A percentile compares a stretch with the other conserved stretches of the same genome.
Evolutionary conservation across 164 flowering plant species (phyloP).

Genomic region (Vitis amurensis): DNA sequence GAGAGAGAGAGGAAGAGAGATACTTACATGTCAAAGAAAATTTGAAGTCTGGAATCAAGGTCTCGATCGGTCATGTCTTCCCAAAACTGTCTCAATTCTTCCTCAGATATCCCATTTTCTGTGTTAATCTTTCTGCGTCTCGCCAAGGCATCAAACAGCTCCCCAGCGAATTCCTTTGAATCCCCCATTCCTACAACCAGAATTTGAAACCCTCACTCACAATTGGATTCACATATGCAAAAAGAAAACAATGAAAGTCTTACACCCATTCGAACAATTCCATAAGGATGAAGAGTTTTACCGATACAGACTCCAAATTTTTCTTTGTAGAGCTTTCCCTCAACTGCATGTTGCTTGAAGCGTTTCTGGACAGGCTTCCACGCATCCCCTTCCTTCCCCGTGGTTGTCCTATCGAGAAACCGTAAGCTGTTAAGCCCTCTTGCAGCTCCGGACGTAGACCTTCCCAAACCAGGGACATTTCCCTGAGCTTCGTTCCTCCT

Average conservation of each 20-base stretch:
- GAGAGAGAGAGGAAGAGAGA: background rate
- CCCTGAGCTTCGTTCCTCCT: constrained; percentile 18
- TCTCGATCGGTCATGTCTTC: constrained; percentile 68
- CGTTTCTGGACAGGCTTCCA: constrained; percentile 78
- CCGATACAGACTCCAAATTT: constrained; percentile 85
- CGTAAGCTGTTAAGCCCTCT: constrained; percentile 65
- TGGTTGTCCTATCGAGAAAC: constrained; percentile 61
- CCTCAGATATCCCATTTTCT: constrained; percentile 48
- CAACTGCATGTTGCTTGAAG: constrained; percentile 49
- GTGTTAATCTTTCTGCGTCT: constrained; percentile 51
- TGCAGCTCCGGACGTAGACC: constrained; percentile 43
- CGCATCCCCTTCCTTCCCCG: constrained; percentile 72
- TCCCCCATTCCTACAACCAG: constrained; percentile 72
- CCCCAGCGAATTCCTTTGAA: constrained; percentile 75
- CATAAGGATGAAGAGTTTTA: constrained; percentile 11
- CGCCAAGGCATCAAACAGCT: constrained; percentile 69
- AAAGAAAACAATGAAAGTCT: too few species aligned
- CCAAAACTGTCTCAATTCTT: constrained; percentile 69
- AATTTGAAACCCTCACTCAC: background rate
- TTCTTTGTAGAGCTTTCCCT: constrained; percentile 57
- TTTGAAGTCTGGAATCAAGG: constrained; percentile 75
- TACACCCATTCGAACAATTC: too few species aligned
- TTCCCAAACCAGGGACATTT: constrained; percentile 22
- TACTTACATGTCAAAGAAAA: constrained; percentile 96
- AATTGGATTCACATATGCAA: background rate